These are phyloP conservation scores for Stropharia rugosoannulata DNA, from an alignment of 768 basidiomycete genomes.

Conservation along the genomic window DNA sequence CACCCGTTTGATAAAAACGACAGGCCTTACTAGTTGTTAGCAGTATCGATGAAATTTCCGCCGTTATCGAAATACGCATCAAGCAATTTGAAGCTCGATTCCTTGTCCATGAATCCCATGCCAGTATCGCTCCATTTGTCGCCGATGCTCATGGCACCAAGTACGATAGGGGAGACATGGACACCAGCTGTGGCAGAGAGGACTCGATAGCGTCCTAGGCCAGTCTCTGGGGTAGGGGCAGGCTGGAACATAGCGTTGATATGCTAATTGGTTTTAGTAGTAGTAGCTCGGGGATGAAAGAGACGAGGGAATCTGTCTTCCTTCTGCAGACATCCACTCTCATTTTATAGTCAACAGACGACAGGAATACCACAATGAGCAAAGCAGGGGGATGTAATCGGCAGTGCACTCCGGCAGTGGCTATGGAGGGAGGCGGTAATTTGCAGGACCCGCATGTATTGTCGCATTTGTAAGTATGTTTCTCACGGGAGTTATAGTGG, in stretches of 20 bases:
- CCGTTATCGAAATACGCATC: conserved; percentile 39
- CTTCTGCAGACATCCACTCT: too few relatives aligned
- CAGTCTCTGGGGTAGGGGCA: background rate
- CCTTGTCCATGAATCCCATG: conserved; percentile 37
- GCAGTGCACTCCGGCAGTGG: too few relatives aligned
- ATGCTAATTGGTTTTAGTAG: background rate
- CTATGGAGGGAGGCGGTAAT: too few relatives aligned
- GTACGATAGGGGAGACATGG: conserved; percentile 17
- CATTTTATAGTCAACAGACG: too few relatives aligned
- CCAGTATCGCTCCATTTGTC: conserved; percentile 33
- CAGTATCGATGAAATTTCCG: conserved; percentile 44
- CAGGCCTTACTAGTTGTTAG: conserved; percentile 32
- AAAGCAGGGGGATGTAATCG: too few relatives aligned
- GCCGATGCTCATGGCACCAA: conserved; percentile 52
- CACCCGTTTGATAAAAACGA: background rate
- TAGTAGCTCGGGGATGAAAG: too few relatives aligned
- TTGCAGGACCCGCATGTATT: too few relatives aligned
- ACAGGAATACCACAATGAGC: too few relatives aligned
- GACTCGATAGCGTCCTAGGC: conserved; percentile 38
- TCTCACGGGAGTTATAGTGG: too few relatives aligned
- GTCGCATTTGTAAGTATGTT: too few relatives aligned
- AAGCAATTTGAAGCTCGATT: conserved; percentile 38
- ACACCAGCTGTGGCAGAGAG: conserved; percentile 42
- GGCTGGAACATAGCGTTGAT: background rate
- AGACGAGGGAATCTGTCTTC: too few relatives aligned